These are phyloP conservation scores for Cercospora brassicicola DNA, from an alignment of 2,329 filamentous ascomycete genomes.

Conservation along the genomic window DNA sequence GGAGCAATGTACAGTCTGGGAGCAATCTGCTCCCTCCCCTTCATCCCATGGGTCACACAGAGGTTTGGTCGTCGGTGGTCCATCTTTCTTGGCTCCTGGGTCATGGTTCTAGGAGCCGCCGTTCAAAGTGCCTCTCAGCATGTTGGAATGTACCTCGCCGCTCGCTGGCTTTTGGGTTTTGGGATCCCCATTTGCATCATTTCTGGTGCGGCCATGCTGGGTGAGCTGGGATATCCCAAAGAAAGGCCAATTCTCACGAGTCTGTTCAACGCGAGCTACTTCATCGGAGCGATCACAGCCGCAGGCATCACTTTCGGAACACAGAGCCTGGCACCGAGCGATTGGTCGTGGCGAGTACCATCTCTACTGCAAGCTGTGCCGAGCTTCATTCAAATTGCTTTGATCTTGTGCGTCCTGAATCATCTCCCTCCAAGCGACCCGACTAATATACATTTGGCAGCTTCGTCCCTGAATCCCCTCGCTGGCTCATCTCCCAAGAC, in stretches of 20 bases:
- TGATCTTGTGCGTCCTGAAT: slow-evolving; percentile 13
- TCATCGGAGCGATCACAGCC: slow-evolving; percentile 30
- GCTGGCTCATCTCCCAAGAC: slow-evolving; percentile 49
- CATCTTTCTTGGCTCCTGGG: slow-evolving; percentile 56
- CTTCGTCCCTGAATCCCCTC: slow-evolving; percentile 52
- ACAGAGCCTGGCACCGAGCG: slow-evolving; percentile 19
- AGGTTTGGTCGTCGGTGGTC: slow-evolving; percentile 57
- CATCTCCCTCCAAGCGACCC: slow-evolving; percentile 3
- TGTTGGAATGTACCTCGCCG: slow-evolving; percentile 59
- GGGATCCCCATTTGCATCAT: slow-evolving; percentile 59
- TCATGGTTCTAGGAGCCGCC: slow-evolving; percentile 58
- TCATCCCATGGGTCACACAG: slow-evolving; percentile 59
- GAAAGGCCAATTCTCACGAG: slow-evolving; percentile 27
- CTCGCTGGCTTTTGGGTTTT: slow-evolving; percentile 61
- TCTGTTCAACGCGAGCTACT: slow-evolving; percentile 30
- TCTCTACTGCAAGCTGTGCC: slow-evolving; percentile 29
- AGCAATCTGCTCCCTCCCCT: slow-evolving; percentile 58
- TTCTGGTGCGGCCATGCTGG: slow-evolving; percentile 21
- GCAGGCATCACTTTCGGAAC: slow-evolving; percentile 30
- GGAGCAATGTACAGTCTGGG: slow-evolving; percentile 62
- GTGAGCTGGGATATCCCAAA: slow-evolving; percentile 25
- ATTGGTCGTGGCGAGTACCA: slow-evolving; percentile 32
- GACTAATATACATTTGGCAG: slow-evolving; percentile 26
- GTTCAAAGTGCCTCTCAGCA: slow-evolving; percentile 56
- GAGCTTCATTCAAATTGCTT: slow-evolving; percentile 26